Evolutionary conservation across 2,329 filamentous ascomycete genomes (phyloP), one percentile per base, ranked within the genome.

Genomic region (Aspergillus clavatus): DNA sequence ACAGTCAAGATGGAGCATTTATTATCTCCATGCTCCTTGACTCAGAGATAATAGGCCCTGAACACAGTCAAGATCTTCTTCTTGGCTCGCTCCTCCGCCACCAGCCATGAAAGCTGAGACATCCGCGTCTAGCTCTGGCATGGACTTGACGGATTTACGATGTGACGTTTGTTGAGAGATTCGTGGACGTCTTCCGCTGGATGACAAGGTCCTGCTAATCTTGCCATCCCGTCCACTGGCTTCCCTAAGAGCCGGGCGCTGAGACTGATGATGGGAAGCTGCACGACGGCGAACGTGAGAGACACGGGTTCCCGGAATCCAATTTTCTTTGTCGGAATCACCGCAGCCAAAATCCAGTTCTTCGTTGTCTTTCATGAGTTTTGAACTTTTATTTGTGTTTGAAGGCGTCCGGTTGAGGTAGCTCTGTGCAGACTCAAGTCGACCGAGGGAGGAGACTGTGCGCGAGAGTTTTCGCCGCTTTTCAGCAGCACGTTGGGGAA

Each of bases 241-340:
- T 21, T 79, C 77, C 40, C 71, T 72, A 21, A 81, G 64, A 5
- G 73, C 66, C 19, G 70, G 63, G 22, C 73, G 63, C 18, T 58
- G 56, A 8, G 53, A 31, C 7, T 54, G 50, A 37, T 58, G 52
- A 22, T 63, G 58, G n/a, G 58, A 59, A 19, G 55, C 50, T 16
- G 54, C 56, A 4, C 62, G 60, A 27, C 66, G 65, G 43, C 65
- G 66, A 31, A 61, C 79, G 28, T 62, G 60, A 8, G 68, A 62
- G 14, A 57, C 53, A 27, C 66, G 65, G 18, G 72, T 75, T 3
- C 73, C 73, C 2, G 78, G 78, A 31, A 77, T 68, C 80, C 89
- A 94, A 62, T 97, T 97, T 71, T 97, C 91, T 70, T 97, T 97
- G 65, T 97, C 91, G 1, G 89, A 95, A 59, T 95, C 90, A 39